These are phyloP conservation scores for Microdochium nivale DNA, from an alignment of 2,329 filamentous ascomycete genomes.

Conservation along the genomic window DNA sequence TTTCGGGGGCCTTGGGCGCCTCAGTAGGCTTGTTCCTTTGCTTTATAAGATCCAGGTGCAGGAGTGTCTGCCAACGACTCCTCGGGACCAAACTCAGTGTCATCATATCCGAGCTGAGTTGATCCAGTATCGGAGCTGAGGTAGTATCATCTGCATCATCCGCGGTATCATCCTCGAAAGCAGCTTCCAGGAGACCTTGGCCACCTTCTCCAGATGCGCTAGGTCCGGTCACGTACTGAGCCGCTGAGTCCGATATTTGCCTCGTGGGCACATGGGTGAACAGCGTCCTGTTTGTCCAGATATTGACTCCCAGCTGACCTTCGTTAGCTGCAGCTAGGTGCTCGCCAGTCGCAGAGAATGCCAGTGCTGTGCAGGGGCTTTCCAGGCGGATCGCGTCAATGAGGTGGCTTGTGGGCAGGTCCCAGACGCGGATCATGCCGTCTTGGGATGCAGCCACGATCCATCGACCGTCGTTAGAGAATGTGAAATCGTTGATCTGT, in stretches of 20 bases:
- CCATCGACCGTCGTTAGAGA: conserved; percentile 92
- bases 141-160: conserved; percentile 46
- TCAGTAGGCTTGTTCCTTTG: conserved; percentile 92
- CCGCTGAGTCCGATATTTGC: conserved; percentile 71
- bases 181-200: conserved; percentile 65
- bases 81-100: conserved; percentile 86
- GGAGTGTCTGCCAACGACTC: conserved; percentile 85
- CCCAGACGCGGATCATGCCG: conserved; percentile 78
- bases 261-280: conserved; percentile 84
- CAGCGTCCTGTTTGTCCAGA: conserved; percentile 91
- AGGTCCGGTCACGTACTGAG: conserved; percentile 57
- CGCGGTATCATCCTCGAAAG: conserved; percentile 49
- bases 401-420: conserved; percentile 88
- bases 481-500: conserved; percentile 71
- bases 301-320: conserved; percentile 75
- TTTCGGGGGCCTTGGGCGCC: conserved; percentile 83
- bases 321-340: conserved; percentile 86
- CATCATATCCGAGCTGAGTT: conserved; percentile 74
- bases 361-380: conserved; percentile 70
- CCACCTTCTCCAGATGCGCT: conserved; percentile 79
- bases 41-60: conserved; percentile 88
- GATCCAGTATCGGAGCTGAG: conserved; percentile 54
- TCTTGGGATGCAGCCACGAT: conserved; percentile 82
- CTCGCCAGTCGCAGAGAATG: conserved; percentile 85
- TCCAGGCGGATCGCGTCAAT: conserved; percentile 84